phyloP scores from a whole-genome alignment of 495 filamentous ascomycete species.

The Apodospora peruviana region DNA sequence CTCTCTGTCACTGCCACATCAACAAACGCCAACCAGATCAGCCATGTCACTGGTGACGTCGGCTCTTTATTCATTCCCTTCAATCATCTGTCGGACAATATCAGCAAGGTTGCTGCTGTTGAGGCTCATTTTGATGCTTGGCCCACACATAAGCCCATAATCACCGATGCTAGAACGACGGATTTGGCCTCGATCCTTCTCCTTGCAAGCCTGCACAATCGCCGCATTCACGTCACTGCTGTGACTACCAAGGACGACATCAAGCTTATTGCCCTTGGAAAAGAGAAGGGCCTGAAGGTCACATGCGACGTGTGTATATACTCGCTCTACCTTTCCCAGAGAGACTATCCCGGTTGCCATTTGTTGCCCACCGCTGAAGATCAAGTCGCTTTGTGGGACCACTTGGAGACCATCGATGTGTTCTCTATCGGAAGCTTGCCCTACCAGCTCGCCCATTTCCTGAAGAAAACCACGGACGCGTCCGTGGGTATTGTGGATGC shows the following conservation, averaged over 20 bases:
- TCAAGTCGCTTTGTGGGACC: constrained; percentile 74
- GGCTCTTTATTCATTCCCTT: constrained; percentile 85
- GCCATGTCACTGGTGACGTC: constrained; percentile 65
- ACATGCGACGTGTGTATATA: constrained; percentile 82
- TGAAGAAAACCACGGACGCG: constrained; percentile 45
- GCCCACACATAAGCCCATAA: constrained; percentile 76
- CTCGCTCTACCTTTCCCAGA: constrained; percentile 70
- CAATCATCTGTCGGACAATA: constrained; percentile 80
- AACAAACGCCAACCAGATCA: constrained; percentile 69
- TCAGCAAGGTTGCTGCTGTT: constrained; percentile 79
- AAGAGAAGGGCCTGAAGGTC: constrained; percentile 76
- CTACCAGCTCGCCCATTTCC: constrained; percentile 63
- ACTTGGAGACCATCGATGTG: constrained; percentile 71
- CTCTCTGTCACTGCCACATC: constrained; percentile 79
- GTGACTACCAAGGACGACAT: constrained; percentile 82
- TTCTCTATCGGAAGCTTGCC: constrained; percentile 82
- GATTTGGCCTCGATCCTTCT: constrained; percentile 76
- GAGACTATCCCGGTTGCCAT: constrained; percentile 66
- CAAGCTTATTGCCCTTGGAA: constrained; percentile 70
- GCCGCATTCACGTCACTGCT: constrained; percentile 79
- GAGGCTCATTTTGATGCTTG: constrained; percentile 76
- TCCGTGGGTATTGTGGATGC: constrained; percentile 69
- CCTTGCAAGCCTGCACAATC: constrained; percentile 74
- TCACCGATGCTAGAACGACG: constrained; percentile 80
- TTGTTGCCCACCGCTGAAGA: constrained; percentile 65